A percentile compares a stretch with the other conserved stretches of the same genome.
Evolutionary conservation across 495 filamentous ascomycete genomes (phyloP).

Genomic region (Parathielavia hyrcaniae): DNA sequence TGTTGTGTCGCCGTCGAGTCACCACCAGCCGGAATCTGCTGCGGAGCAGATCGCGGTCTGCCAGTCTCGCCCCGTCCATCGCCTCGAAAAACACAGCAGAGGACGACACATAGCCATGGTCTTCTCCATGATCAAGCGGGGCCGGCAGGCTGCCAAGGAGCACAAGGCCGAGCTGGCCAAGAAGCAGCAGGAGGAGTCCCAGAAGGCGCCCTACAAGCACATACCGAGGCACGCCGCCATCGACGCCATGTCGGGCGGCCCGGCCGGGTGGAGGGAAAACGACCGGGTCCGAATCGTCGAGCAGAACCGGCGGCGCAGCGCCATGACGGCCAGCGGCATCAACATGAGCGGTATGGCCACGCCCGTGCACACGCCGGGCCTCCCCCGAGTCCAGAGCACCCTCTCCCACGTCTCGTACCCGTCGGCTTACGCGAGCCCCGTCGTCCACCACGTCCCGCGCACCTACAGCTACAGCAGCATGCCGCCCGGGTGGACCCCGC

Average conservation of each 20-base stretch:
- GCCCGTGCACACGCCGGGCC: slow-evolving; percentile 26
- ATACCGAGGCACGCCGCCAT: slow-evolving; percentile 52
- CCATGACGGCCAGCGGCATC: slow-evolving; percentile 32
- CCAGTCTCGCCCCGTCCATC: not conserved
- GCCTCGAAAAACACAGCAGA: not conserved
- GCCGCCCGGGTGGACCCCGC: slow-evolving; percentile 28
- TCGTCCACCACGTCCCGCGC: slow-evolving; percentile 37
- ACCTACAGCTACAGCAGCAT: slow-evolving; percentile 40
- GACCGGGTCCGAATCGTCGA: slow-evolving; percentile 40
- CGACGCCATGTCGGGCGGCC: slow-evolving; percentile 51
- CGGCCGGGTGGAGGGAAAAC: slow-evolving; percentile 42
- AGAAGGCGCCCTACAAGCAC: slow-evolving; percentile 47
- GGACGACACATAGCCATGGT: slow-evolving; percentile 34
- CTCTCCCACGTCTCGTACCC: slow-evolving; percentile 42
- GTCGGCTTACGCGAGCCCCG: slow-evolving; percentile 35
- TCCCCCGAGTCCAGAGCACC: slow-evolving; percentile 41
- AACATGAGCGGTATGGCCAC: slow-evolving; percentile 29
- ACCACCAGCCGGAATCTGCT: not conserved
- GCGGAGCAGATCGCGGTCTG: not conserved
- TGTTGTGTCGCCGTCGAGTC: not conserved
- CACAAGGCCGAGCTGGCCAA: slow-evolving; percentile 41
- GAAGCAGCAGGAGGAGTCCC: slow-evolving; percentile 36
- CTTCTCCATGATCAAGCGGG: slow-evolving; percentile 45
- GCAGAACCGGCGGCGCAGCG: slow-evolving; percentile 40
- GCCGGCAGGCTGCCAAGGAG: slow-evolving; percentile 47